phyloP scores from a whole-genome alignment of 2,329 filamentous ascomycete species.

The Mariannaea sp. region DNA sequence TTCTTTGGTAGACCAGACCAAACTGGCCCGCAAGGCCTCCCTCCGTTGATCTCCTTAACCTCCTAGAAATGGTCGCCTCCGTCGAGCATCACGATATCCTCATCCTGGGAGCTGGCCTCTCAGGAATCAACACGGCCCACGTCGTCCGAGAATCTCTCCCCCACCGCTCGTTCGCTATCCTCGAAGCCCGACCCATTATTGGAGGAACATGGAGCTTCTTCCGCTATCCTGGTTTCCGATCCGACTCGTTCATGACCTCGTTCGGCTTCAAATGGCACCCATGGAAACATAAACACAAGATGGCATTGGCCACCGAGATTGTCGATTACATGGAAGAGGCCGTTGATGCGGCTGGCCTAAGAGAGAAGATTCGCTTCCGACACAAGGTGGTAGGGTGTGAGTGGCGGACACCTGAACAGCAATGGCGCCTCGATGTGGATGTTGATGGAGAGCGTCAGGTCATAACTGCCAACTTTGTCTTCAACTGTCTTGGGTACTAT shows the following conservation, averaged over 20 bases:
- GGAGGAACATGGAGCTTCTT: constrained; percentile 83
- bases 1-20: too few species aligned
- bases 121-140: constrained; percentile 76
- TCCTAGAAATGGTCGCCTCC: constrained; percentile 22
- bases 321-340: constrained; percentile 59
- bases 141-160: constrained; percentile 64
- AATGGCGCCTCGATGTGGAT: constrained; percentile 58
- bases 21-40: too few species aligned
- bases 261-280: constrained; percentile 74
- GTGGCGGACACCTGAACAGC: constrained; percentile 61
- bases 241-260: constrained; percentile 64
- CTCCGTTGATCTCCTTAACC: neutral
- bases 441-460: constrained; percentile 31
- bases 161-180: constrained; percentile 61
- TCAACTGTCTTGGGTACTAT: constrained; percentile 71
- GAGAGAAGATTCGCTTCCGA: constrained; percentile 57
- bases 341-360: constrained; percentile 55
- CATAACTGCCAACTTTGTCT: constrained; percentile 58
- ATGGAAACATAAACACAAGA: constrained; percentile 61
- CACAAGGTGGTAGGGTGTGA: constrained; percentile 54
- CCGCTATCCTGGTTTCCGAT: constrained; percentile 74
- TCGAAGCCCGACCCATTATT: constrained; percentile 68
- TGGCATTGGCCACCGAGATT: constrained; percentile 59
- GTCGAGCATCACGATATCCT: constrained; percentile 55
- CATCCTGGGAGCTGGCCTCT: constrained; percentile 74